A percentile compares a stretch with the other conserved stretches of the same genome.
Conservation (phyloP, 768 basidiomycete genomes). For the Tricholoma sp. region DNA sequence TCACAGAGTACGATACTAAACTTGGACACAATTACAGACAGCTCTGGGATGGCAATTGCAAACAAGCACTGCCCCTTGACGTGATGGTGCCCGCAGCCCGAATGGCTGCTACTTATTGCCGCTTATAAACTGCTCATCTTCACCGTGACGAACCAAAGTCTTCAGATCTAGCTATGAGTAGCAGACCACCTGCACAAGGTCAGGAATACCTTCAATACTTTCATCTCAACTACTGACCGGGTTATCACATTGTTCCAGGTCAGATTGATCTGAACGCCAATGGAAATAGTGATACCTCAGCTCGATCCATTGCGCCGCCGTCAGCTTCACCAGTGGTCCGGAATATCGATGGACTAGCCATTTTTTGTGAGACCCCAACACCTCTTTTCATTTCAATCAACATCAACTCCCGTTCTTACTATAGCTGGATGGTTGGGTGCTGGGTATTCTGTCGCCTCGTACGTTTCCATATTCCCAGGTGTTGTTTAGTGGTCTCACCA, state of each 20-base stretch:
- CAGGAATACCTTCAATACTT: slow-evolving; percentile 5
- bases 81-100: no score
- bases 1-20: no score
- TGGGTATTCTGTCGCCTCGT: slow-evolving; percentile 64
- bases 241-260: slow-evolving; percentile 11
- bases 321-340: slow-evolving; percentile 47
- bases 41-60: no score
- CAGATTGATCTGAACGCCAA: slow-evolving; percentile 3
- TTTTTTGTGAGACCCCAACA: slow-evolving; percentile 28
- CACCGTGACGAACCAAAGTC: no score
- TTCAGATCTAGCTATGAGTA: slow-evolving; percentile 20
- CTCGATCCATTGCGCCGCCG: background rate
- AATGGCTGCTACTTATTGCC: no score
- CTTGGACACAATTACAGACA: no score
- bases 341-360: slow-evolving; percentile 56
- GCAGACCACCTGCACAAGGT: slow-evolving; percentile 39
- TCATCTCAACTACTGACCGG: background rate
- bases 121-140: no score
- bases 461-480: slow-evolving; percentile 23
- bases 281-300: background rate
- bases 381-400: background rate
- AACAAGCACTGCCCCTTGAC: no score
- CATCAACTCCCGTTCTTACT: slow-evolving; percentile 1
- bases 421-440: slow-evolving; percentile 41
- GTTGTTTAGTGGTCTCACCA: background rate